phyloP scores from a whole-genome alignment of 1,284 basidiomycete species.

The Austroboletus niveus region DNA sequence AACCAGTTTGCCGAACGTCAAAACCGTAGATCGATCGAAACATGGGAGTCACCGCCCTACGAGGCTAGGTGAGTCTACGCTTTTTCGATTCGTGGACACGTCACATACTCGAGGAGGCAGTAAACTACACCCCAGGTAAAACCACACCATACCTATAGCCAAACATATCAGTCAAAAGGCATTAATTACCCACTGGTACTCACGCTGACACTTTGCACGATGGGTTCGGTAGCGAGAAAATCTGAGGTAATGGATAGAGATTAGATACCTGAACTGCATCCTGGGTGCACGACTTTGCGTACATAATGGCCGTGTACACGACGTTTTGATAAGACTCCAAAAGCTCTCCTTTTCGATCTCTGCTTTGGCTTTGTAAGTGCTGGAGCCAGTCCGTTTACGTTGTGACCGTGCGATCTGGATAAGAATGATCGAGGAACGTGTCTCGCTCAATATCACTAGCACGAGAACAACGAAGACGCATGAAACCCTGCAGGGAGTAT shows the following conservation, averaged over 20 bases:
- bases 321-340: constrained; percentile 56
- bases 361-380: constrained; percentile 56
- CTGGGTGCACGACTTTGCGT: constrained; percentile 25
- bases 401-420: constrained; percentile 55
- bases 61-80: background rate
- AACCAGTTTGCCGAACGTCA: constrained; percentile 60
- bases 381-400: constrained; percentile 61
- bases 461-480: constrained; percentile 43
- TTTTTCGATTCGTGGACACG: background rate
- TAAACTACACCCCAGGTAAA: constrained; percentile 80
- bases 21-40: constrained; percentile 67
- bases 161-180: background rate
- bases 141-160: constrained; percentile 64
- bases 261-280: constrained; percentile 3
- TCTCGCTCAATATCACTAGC: constrained; percentile 57
- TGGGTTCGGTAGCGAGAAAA: constrained; percentile 71
- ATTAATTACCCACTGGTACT: constrained; percentile 18
- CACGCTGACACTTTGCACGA: constrained; percentile 73
- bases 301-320: constrained; percentile 70
- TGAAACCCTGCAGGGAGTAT: constrained; percentile 38
- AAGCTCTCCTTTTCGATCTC: constrained; percentile 63
- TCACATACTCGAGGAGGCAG: constrained; percentile 58
- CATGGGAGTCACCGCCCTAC: constrained; percentile 59
- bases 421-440: constrained; percentile 62
- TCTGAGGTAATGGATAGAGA: constrained; percentile 32